Base-by-base conservation (phyloP, 2,329 filamentous ascomycete genomes). In the Arachnomyces sp. region DNA sequence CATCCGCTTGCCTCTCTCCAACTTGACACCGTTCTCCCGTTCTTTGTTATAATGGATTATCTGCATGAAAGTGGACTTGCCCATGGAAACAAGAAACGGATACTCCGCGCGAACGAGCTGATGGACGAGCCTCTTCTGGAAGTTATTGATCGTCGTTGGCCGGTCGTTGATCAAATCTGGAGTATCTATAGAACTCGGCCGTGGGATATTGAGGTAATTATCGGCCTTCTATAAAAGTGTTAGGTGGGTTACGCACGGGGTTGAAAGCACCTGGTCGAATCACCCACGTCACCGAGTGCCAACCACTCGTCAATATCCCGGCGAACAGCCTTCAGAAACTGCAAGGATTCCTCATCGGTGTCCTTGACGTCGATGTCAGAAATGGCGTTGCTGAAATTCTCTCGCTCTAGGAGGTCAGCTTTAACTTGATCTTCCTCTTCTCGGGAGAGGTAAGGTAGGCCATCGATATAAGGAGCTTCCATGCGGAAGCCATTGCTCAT, bases 81-180 rank as follows among this genome's bases (percentile, higher is more conserved):
- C 54, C 9, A 63, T 52, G 2, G 66, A 62, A 25, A 61, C 61
- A 33, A 71, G 47, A 15, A 45, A 49, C 1, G 66, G 64, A 40
- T 64, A 85, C 47, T 84, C 79, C 11, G 70, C 71, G 9, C 77
- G 69, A n/a, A 85, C 69, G 9, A 83, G 64, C 49, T 84, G 79
- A 52, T 84, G 76, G 1, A 84, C 70, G 4, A 85, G 65, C 28
- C 77, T 69, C 54, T 80, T 77, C 53, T 85, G 79, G 49, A 75
- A 83, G 1, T 71, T 68, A 44, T 71, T 77, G 17, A 80, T 53
- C 1, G 41, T 43, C 3, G 38, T 42, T n/a, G 59, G 56, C 31
- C 60, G 45, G 28, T 36, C 16, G 9, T 40, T 39, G 9, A 38
- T 44, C 28, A 44, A 31, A 7, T 38, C 39, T 2, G 40, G 39